Evolutionary conservation across 1,284 basidiomycete species (phyloP).

Genomic region (Boletus hoseneyae): DNA sequence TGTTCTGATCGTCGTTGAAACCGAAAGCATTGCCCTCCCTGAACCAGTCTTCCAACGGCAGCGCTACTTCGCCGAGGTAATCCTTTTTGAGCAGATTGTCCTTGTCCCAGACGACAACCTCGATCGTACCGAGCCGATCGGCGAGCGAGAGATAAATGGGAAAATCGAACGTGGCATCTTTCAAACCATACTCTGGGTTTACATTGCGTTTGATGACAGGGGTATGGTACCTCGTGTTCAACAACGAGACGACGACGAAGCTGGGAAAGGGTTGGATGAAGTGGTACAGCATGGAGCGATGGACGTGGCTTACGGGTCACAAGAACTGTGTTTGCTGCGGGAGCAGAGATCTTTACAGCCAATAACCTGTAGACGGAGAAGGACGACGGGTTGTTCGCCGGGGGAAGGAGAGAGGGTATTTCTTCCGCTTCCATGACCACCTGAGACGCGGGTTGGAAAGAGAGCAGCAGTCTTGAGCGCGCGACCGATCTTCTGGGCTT

Average conservation of each 20-base stretch:
- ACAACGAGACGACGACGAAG: slow-evolving; percentile 70
- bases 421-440: slow-evolving; percentile 38
- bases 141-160: slow-evolving; percentile 76
- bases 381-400: slow-evolving; percentile 63
- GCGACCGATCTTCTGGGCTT: slow-evolving; percentile 45
- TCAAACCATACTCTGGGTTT: slow-evolving; percentile 70
- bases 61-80: slow-evolving; percentile 85
- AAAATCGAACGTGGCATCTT: slow-evolving; percentile 84
- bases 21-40: slow-evolving; percentile 44
- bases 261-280: slow-evolving; percentile 36
- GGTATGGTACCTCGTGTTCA: slow-evolving; percentile 68
- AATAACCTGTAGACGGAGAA: slow-evolving; percentile 64
- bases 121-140: slow-evolving; percentile 72
- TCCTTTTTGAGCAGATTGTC: slow-evolving; percentile 81
- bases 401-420: slow-evolving; percentile 47
- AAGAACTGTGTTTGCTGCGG: slow-evolving; percentile 62
- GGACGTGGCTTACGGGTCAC: slow-evolving; percentile 63
- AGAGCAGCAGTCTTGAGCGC: slow-evolving; percentile 47
- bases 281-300: not conserved
- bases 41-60: slow-evolving; percentile 84
- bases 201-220: slow-evolving; percentile 77
- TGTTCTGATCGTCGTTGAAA: slow-evolving; percentile 59
- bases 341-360: slow-evolving; percentile 58
- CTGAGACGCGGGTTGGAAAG: slow-evolving; percentile 43
- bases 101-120: slow-evolving; percentile 93